Percentiles rank a stretch among this genome's conserved stretches.
Evolutionary conservation across 345 rosid genomes (phyloP).

Genomic region (Kernera saxatilis): DNA sequence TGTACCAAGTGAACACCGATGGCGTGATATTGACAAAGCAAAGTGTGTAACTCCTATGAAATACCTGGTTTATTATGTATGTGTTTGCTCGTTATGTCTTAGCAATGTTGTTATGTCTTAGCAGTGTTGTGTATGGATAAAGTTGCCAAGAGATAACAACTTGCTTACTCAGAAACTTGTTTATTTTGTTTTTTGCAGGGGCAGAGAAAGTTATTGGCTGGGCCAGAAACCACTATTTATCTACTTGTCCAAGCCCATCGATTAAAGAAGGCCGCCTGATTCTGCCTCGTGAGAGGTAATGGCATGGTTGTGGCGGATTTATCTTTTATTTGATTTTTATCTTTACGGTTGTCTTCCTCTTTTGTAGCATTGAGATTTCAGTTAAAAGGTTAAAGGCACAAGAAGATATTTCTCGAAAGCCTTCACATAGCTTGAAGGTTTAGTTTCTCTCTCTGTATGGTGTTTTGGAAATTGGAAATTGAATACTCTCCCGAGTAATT

Average conservation of each 20-base stretch:
- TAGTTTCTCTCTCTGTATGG: constrained; percentile 3
- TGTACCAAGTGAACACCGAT: constrained; percentile 69
- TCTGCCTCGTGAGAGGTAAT: constrained; percentile 84
- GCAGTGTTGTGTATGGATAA: constrained; percentile 1
- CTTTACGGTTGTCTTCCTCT: constrained; percentile 33
- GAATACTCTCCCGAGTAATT: background rate
- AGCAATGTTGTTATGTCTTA: constrained; percentile 5
- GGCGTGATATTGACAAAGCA: constrained; percentile 71
- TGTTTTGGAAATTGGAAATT: constrained; percentile 3
- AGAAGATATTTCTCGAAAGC: constrained; percentile 59
- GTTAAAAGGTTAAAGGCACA: constrained; percentile 76
- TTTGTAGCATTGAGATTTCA: constrained; percentile 78
- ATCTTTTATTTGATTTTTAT: background rate
- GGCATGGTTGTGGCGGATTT: background rate
- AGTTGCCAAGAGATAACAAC: no score
- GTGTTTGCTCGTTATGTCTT: constrained; percentile 1
- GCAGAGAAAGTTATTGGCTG: constrained; percentile 94
- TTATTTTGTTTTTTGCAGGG: constrained; percentile 41
- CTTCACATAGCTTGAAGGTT: constrained; percentile 80
- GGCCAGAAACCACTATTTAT: constrained; percentile 87
- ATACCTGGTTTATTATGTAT: constrained; percentile 26
- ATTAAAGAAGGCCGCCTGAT: constrained; percentile 62
- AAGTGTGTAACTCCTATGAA: constrained; percentile 56
- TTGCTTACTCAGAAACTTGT: constrained; percentile 11
- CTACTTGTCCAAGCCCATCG: constrained; percentile 57